Base-by-base conservation (phyloP, 73 alveolate genomes). In the Stentor coeruleus region DNA sequence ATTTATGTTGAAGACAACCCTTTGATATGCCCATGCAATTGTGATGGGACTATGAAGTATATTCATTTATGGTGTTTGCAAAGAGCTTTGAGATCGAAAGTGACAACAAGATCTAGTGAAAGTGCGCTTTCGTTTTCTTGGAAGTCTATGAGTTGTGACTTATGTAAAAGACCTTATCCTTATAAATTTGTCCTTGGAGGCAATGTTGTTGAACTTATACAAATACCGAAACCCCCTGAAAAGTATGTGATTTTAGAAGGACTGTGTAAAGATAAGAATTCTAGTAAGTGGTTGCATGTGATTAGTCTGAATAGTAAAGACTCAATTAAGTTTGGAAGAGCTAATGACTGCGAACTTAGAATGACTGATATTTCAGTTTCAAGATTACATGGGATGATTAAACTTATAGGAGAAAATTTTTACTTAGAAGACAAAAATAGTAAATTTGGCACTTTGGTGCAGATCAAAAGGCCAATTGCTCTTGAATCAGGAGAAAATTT, bases 31-130 rank as follows among this genome's bases (percentile, higher is more conserved):
- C 98, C 99, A 26, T 94, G 99, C 60, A 86, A 90, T 74, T 94
- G 99, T 33, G 92, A 94, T 2, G 99, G 99, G 1, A 88, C 98
- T 0, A 88, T 92, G 95, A 91, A 88, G 77, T 92, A 92, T 77
- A 92, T 94, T 60, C 99, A 94, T 84, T 15, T 90, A 36, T 75
- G 85, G 77, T 94, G 99, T 49, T 82, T 94, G 74, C 79, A 88
- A 55, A 91, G 90, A 66, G 92, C 97, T 96, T 76, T 89, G 49
- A 72, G 86, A 80, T 77, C 86, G 35, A 85, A 59, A 33, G 37
- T n/a, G 37, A 35, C 80, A 60, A 6, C 37, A 60, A 60, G 41
- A 26, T 60, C 41, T 6, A 60, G 59, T 11, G 55, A 28, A 60
- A 35, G 55, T 26, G 80, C 41, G 6, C 36, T 28, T 11, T 60